Evolutionary conservation across 768 basidiomycete genomes (phyloP).

Genomic region (Cystoderma amianthinum): DNA sequence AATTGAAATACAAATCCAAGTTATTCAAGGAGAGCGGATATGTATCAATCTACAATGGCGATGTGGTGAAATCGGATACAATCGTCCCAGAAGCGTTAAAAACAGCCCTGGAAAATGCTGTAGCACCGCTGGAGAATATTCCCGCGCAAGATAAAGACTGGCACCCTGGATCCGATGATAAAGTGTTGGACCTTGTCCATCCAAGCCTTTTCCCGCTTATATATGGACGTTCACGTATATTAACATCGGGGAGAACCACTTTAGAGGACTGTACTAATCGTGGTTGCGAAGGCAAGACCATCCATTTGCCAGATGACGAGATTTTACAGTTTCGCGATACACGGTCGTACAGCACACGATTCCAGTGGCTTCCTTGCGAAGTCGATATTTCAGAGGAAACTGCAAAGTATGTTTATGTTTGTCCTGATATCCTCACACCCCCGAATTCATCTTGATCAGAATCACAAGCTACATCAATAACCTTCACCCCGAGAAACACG

Average conservation of each 20-base stretch:
- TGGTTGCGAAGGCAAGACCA: too few relatives aligned
- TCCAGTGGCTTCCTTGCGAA: slow-evolving; percentile 9
- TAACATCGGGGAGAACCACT: too few relatives aligned
- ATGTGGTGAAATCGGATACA: background rate
- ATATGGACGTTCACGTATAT: background rate
- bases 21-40: background rate
- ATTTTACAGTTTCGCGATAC: too few relatives aligned
- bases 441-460: slow-evolving; percentile 1
- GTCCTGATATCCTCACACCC: background rate
- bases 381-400: slow-evolving; percentile 4
- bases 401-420: slow-evolving; percentile 8
- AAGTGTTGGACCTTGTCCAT: too few relatives aligned
- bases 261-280: background rate
- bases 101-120: background rate
- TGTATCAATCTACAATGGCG: background rate
- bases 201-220: background rate
- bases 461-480: slow-evolving; percentile 28
- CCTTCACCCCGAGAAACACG: slow-evolving; percentile 16
- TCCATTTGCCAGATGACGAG: too few relatives aligned
- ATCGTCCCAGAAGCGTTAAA: background rate
- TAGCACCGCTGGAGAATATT: background rate
- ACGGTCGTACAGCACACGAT: slow-evolving; percentile 6
- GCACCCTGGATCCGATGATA: too few relatives aligned
- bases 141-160: background rate
- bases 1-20: background rate